These are phyloP conservation scores for Ophiostoma triangulosporum DNA, from an alignment of 2,329 filamentous ascomycete genomes.

Conservation along the genomic window DNA sequence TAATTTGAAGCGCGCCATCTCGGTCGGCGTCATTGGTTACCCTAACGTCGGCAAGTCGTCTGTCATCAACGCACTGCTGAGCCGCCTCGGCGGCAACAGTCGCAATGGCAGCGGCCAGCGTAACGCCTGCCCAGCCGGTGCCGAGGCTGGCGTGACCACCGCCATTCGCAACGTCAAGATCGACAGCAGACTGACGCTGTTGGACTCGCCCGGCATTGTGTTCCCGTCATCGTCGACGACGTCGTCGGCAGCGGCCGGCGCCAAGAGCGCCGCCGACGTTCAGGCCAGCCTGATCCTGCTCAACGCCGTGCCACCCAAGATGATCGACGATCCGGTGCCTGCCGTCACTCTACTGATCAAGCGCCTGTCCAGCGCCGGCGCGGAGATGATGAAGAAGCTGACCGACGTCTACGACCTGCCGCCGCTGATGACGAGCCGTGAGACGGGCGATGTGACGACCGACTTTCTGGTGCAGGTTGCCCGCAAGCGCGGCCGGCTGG, in stretches of 20 bases:
- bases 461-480: constrained; percentile 94
- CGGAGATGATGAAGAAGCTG: constrained; percentile 48
- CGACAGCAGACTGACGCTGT: constrained; percentile 82
- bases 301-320: constrained; percentile 84
- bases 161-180: constrained; percentile 82
- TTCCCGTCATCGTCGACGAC: constrained; percentile 55
- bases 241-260: constrained; percentile 22
- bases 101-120: constrained; percentile 38
- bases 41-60: constrained; percentile 95
- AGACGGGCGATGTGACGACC: constrained; percentile 58
- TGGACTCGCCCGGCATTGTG: constrained; percentile 89
- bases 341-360: constrained; percentile 76
- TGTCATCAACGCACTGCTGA: constrained; percentile 84
- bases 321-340: constrained; percentile 84
- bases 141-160: constrained; percentile 86
- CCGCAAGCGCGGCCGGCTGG: constrained; percentile 77
- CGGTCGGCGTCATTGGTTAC: constrained; percentile 88
- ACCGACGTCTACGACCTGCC: constrained; percentile 75
- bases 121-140: constrained; percentile 71
- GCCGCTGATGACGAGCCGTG: constrained; percentile 53
- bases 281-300: constrained; percentile 77
- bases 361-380: constrained; percentile 52
- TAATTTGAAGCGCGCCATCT: constrained; percentile 77
- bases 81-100: constrained; percentile 55
- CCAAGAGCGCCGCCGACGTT: constrained; percentile 53